Conservation (phyloP, 495 filamentous ascomycete genomes). For the Penicillium cosmopolitanum region DNA sequence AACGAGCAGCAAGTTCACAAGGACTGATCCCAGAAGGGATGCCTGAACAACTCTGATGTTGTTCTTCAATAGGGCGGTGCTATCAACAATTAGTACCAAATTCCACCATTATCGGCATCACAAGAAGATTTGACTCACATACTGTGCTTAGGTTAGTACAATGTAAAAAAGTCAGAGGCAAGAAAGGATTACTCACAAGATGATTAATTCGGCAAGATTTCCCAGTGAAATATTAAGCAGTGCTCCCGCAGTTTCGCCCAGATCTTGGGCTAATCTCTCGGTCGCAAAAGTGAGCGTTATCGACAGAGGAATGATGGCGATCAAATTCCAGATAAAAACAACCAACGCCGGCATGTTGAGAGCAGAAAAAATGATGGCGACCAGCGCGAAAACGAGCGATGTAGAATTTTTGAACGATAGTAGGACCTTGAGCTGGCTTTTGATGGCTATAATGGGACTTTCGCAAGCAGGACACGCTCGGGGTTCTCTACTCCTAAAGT, state of each 20-base stretch:
- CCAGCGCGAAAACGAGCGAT: slow-evolving; percentile 8
- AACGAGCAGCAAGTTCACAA: slow-evolving; percentile 30
- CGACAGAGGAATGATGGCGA: slow-evolving; percentile 30
- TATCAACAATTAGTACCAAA: slow-evolving; percentile 10
- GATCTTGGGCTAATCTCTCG: slow-evolving; percentile 20
- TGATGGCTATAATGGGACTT: slow-evolving; percentile 6
- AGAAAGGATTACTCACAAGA: slow-evolving; percentile 19
- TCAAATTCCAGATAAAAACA: slow-evolving; percentile 30
- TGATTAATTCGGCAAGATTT: slow-evolving; percentile 29
- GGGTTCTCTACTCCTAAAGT: slow-evolving; percentile 6
- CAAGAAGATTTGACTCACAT: neutral
- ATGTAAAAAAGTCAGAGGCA: no score
- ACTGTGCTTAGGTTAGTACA: neutral
- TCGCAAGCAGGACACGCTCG: slow-evolving; percentile 3
- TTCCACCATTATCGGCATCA: no score
- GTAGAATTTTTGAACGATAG: slow-evolving; percentile 7
- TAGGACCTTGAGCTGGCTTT: neutral
- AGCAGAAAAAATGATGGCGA: slow-evolving; percentile 11
- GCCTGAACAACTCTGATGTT: slow-evolving; percentile 27
- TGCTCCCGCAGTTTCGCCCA: slow-evolving; percentile 29
- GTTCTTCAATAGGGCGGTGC: slow-evolving; percentile 23
- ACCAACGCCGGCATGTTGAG: slow-evolving; percentile 8
- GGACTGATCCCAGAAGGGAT: slow-evolving; percentile 26
- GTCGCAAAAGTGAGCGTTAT: slow-evolving; percentile 29
- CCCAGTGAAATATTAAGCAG: slow-evolving; percentile 30